Base-by-base conservation (phyloP, 192 early-diverging fungal species). In the Coemansia furcata region DNA sequence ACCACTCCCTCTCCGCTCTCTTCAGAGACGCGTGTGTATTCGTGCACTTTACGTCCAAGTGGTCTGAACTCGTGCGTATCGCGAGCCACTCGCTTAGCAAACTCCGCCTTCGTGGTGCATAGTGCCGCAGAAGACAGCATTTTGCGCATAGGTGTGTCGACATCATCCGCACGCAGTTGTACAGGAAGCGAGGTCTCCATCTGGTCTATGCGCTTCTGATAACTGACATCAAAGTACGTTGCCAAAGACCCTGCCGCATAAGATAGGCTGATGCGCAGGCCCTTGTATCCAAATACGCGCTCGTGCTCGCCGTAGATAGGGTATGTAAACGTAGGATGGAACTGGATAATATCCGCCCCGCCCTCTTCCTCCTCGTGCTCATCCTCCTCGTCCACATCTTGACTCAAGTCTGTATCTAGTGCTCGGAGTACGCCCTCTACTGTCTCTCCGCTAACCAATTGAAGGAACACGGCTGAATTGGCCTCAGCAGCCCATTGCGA, bases 301-400 rank as follows among this genome's bases (percentile, higher is more conserved):
- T 97, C 92, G 49, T 95, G 88, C 58, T 91, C 86, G 9, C 94
- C 94, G 82, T 94, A 98, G 30, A 98, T 85, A 19, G 89, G 89
- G 75, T 98, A 95, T 4, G 94, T 94, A 68, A 90, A 98, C 35
- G 82, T 84, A 14, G 95, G 95, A 62, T 89, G 86, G 78, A 96
- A 94, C 67, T 77, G 63, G 63, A 82, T 74, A 30, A 77, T 66
- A 44, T 82, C 79, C 6, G 74, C 74, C 1, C 79, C 72, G 35
- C 66, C 68, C 19, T 54, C 65, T 6, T 71, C 75, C 1, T 82
- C 76, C 0, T 73, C 77, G 21, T 78, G 75, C 3, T 73, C 69
- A 0, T 75, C 82, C 0, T 72, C 85, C 10, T 80, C 74, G 14
- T 82, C 80, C 4, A 66, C 67, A 10, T 71, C 58, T 49, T 46